A percentile compares a stretch with the other conserved stretches of the same genome.
Conservation (phyloP, 2,329 filamentous ascomycete genomes). For the Ophiognomonia clavigignenti-juglandacearum region DNA sequence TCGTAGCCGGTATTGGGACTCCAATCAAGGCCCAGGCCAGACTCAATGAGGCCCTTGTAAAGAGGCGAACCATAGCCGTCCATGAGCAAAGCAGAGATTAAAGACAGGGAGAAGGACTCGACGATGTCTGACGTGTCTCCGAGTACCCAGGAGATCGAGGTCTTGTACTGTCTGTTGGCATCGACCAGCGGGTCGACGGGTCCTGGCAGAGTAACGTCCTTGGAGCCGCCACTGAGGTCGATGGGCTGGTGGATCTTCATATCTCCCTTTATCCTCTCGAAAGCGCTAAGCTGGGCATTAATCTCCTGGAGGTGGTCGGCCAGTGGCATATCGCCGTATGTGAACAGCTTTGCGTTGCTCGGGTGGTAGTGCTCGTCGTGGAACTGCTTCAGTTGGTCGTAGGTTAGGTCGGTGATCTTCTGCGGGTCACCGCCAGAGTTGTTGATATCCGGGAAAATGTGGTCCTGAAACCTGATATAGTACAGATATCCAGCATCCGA, state of each 20-base stretch:
- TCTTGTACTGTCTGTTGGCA: constrained; percentile 84
- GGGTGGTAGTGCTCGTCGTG: constrained; percentile 94
- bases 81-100: constrained; percentile 79
- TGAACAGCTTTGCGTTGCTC: constrained; percentile 93
- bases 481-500: constrained; percentile 95
- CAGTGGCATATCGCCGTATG: constrained; percentile 90
- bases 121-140: constrained; percentile 77
- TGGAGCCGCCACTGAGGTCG: constrained; percentile 61
- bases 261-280: constrained; percentile 66
- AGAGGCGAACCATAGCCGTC: constrained; percentile 94
- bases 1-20: constrained; percentile 94
- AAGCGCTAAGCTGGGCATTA: constrained; percentile 66
- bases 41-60: constrained; percentile 83
- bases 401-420: constrained; percentile 92
- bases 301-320: constrained; percentile 76
- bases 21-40: constrained; percentile 86
- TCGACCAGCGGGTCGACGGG: constrained; percentile 85
- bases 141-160: constrained; percentile 87
- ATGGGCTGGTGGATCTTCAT: constrained; percentile 72
- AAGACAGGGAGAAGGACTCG: constrained; percentile 80
- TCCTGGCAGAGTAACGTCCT: constrained; percentile 67
- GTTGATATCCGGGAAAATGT: constrained; percentile 89
- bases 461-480: constrained; percentile 92
- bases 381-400: constrained; percentile 82
- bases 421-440: constrained; percentile 96